Base-by-base conservation (phyloP, 805 yeast genomes). In the Nakazawaea anatomiae region DNA sequence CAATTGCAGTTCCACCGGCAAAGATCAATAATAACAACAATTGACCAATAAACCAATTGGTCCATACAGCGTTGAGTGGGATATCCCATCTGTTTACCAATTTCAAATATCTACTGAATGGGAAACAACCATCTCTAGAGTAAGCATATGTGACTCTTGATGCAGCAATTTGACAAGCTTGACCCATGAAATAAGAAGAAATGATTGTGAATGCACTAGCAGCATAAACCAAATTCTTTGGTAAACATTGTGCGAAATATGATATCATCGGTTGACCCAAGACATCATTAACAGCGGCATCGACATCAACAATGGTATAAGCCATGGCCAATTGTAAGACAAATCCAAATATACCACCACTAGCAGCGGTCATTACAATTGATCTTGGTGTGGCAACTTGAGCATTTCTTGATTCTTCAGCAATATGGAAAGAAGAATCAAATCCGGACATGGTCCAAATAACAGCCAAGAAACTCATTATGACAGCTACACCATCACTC, bases 381-480 rank as follows among this genome's bases (percentile, higher is more conserved):
- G 87, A 87, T 53, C 74, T 72, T n/a, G 89, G 89, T 8, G 84
- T 81, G 5, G 86, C 87, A 6, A 46, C 65, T 36, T 77, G 68
- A 6, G 88, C 86, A 60, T 83, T 82, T 47, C 82, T 67, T 57
- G 85, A 79, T 59, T 85, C 90, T 66, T 84, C 91, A n/a, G 87
- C 74, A 54, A 85, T 69, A 59, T 85, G 89, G 70, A 83, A 85
- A 0, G 89, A 87, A 27, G 87, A 80, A 61, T 85, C 89, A 60
- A 82, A 85, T 28, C 89, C 89, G 43, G 85, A 76, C 88, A 85
- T 83, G 39, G 85, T 79, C 85, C 85, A 81, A 52, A 80, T 77
- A 38, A 76, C 83, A n/a, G 85, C 82, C 59, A 79, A 62, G 64
- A 80, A 80, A 5, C 80, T 70, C 73, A 79, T 71, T 51, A 83